These are phyloP conservation scores for Fomitiporia mediterranea DNA, from an alignment of 1,284 basidiomycete genomes.

Conservation along the genomic window DNA sequence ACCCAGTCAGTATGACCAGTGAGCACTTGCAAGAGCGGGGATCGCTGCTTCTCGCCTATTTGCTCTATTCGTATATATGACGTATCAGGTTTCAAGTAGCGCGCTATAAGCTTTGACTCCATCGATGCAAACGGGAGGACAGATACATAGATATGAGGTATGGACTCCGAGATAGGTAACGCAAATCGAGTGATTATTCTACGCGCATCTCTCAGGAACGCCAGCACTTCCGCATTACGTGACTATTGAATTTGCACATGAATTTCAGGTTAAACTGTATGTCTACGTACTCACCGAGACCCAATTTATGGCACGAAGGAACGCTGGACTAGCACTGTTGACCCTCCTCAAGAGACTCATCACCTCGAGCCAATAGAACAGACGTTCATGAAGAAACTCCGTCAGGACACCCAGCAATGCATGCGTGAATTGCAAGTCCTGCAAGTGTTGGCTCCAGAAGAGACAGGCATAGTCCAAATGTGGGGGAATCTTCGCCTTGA, in stretches of 20 bases:
- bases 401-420: neutral
- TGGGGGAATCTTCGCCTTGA: neutral
- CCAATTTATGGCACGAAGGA: too few relatives aligned
- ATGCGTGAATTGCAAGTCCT: neutral
- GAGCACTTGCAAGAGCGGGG: too few relatives aligned
- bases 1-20: neutral
- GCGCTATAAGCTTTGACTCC: too few relatives aligned
- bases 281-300: neutral
- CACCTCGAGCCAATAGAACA: too few relatives aligned
- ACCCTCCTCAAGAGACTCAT: too few relatives aligned
- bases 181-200: conserved; percentile 20
- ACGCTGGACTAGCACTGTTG: neutral
- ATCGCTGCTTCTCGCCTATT: too few relatives aligned
- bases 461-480: conserved; percentile 5
- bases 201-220: too few relatives aligned
- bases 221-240: neutral
- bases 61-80: too few relatives aligned
- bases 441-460: too few relatives aligned
- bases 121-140: too few relatives aligned
- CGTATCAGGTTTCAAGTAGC: neutral
- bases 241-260: neutral
- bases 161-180: conserved; percentile 18
- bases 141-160: conserved; percentile 26
- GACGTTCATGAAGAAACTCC: conserved; percentile 22
- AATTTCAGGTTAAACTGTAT: neutral